A percentile compares a stretch with the other conserved stretches of the same genome.
Conservation (phyloP, 768 basidiomycete species). For the Phlebiopsis flavidoalba region DNA sequence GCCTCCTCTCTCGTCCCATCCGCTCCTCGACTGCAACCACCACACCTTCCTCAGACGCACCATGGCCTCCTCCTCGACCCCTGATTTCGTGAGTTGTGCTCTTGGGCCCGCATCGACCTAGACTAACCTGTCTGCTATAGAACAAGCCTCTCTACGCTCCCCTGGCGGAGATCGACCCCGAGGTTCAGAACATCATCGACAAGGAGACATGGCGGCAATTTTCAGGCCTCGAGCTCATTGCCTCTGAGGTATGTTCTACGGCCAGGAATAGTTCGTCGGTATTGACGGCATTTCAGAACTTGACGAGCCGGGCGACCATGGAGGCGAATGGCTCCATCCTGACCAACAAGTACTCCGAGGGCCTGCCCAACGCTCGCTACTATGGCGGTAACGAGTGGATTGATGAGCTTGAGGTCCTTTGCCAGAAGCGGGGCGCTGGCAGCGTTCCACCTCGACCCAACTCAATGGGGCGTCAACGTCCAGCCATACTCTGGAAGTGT, state of each 20-base stretch:
- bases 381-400: constrained; percentile 98
- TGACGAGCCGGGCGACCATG: constrained; percentile 94
- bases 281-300: constrained; percentile 51
- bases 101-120: background rate
- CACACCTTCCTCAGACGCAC: constrained; percentile 28
- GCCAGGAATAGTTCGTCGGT: background rate
- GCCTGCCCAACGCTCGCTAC: constrained; percentile 95
- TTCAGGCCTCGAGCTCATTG: constrained; percentile 96
- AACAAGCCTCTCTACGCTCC: constrained; percentile 90
- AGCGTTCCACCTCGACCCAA: constrained; percentile 93
- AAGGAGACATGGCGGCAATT: constrained; percentile 99
- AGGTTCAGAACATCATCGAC: constrained; percentile 96
- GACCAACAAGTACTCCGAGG: constrained; percentile 99
- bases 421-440: constrained; percentile 92
- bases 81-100: constrained; percentile 49
- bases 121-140: constrained; percentile 35
- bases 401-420: constrained; percentile 92
- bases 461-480: constrained; percentile 97
- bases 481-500: constrained; percentile 96
- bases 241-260: constrained; percentile 73
- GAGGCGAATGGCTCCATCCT: constrained; percentile 98
- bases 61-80: constrained; percentile 54
- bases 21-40: constrained; percentile 17
- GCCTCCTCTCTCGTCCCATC: constrained; percentile 26
- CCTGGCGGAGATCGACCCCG: constrained; percentile 88